Conservation (phyloP, 768 basidiomycete genomes). For the Mrakia blollopis region DNA sequence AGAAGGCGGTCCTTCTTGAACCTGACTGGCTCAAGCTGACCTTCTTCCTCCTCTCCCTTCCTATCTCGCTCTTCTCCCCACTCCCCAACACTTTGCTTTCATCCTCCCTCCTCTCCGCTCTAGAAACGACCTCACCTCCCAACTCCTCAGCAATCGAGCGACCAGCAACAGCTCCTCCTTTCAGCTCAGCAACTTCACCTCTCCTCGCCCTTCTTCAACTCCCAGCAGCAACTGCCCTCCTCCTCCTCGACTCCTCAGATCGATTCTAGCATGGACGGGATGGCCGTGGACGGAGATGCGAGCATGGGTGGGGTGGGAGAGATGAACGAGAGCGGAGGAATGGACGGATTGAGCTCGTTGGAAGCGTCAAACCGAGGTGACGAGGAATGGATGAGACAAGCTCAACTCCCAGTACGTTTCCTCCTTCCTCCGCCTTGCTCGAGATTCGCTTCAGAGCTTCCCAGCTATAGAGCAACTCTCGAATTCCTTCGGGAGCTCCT, state of each 20-base stretch:
- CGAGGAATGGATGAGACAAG: neutral
- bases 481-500: neutral
- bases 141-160: neutral
- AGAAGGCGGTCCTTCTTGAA: neutral
- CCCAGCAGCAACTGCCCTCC: neutral
- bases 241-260: neutral
- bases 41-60: neutral
- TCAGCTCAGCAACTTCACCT: conserved; percentile 9
- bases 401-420: neutral
- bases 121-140: conserved; percentile 22
- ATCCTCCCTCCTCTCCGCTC: neutral
- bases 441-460: neutral
- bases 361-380: neutral
- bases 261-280: neutral
- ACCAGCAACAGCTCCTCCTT: conserved; percentile 1
- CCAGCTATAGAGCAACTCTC: neutral
- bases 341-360: conserved; percentile 7
- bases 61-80: neutral
- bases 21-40: conserved; percentile 4
- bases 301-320: neutral
- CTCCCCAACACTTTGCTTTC: neutral
- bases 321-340: neutral
- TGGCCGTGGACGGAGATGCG: neutral
- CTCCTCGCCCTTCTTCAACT: conserved; percentile 13
- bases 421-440: neutral